Evolutionary conservation across 2,329 filamentous ascomycete species (phyloP), one percentile per base, ranked within the genome.

Genomic region (Talaromyces sp.): DNA sequence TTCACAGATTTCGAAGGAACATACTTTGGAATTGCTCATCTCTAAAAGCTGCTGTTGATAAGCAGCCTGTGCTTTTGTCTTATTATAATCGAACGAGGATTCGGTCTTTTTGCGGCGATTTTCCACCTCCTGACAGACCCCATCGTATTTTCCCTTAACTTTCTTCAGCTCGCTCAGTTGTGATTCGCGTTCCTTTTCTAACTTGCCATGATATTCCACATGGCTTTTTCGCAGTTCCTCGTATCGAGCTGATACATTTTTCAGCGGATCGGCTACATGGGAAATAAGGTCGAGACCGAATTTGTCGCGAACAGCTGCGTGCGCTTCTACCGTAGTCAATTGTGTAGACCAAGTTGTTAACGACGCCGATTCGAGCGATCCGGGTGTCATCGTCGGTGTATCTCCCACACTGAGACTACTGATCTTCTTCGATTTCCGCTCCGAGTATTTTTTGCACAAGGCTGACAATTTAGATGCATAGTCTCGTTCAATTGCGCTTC

Each of bases 291-390:
- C 90, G 67, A 86, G 88, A 45, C 88, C 90, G 75, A 91, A 96
- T 70, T 88, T 87, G 70, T 97, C 94, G 78, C 97, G 93, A 78
- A 98, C 94, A 68, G 88, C 85, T 47, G 95, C 95, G 71, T 93
- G 88, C 50, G 88, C 87, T 79, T 99, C 96, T 69, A 98, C 85
- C 0, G 93, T 96, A 35, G 87, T 93, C 62, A 99, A 85, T 78
- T 98, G 95, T 3, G 93, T 95, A 13, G 92, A 90, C 95, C 95
- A 99, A 62, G 94, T 99, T 31, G 94, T 98, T 75, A 99, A 86
- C 24, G 94, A 98, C 62, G 95, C 95, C 76, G 93, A 96, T 78
- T 99, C 95, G 62, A 99, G 86, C 39, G 94, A 98, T 2, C 96
- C 95, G 1, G 95, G 95, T 2, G 95, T 98, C 84, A 98, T 90